A percentile compares a stretch with the other conserved stretches of the same genome.
Conservation (phyloP, 2,329 filamentous ascomycete genomes). For the Zymoseptoria tritici region DNA sequence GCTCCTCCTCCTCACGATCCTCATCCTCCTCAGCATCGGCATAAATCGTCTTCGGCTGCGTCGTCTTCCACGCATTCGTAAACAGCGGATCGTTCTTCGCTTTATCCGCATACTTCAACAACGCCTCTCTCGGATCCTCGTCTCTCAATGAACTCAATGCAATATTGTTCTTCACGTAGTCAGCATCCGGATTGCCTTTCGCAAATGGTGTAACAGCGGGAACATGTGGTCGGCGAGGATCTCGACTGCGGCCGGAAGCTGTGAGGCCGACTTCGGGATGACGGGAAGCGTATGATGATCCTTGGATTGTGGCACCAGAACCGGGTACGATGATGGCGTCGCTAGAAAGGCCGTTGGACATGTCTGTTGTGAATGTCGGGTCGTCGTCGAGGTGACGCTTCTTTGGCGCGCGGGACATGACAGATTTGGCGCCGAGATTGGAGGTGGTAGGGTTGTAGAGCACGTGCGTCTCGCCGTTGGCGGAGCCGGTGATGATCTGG, state of each 20-base stretch:
- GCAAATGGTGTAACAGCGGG: conserved; percentile 82
- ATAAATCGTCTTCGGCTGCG: conserved; percentile 87
- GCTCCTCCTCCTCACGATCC: conserved; percentile 60
- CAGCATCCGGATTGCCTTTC: conserved; percentile 81
- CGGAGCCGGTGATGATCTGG: conserved; percentile 89
- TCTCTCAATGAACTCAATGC: conserved; percentile 88
- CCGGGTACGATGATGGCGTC: conserved; percentile 64
- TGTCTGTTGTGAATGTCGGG: conserved; percentile 75
- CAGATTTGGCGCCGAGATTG: conserved; percentile 69
- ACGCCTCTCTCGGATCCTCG: conserved; percentile 87
- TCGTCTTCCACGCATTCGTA: conserved; percentile 86
- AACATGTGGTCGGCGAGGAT: conserved; percentile 78
- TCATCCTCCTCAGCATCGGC: conserved; percentile 84
- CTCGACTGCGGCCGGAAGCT: conserved; percentile 65
- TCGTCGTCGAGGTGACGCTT: conserved; percentile 94
- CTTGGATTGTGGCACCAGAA: conserved; percentile 36
- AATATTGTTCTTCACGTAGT: conserved; percentile 80
- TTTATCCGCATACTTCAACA: conserved; percentile 90
- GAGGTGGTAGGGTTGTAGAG: conserved; percentile 87
- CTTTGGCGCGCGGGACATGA: conserved; percentile 91
- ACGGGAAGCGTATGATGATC: conserved; percentile 47
- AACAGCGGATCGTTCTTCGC: conserved; percentile 91
- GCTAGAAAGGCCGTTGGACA: conserved; percentile 70
- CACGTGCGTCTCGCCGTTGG: conserved; percentile 80
- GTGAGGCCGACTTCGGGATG: conserved; percentile 69